These are phyloP conservation scores for Colletotrichum noveboracense DNA, from an alignment of 2,329 filamentous ascomycete genomes.

Conservation along the genomic window DNA sequence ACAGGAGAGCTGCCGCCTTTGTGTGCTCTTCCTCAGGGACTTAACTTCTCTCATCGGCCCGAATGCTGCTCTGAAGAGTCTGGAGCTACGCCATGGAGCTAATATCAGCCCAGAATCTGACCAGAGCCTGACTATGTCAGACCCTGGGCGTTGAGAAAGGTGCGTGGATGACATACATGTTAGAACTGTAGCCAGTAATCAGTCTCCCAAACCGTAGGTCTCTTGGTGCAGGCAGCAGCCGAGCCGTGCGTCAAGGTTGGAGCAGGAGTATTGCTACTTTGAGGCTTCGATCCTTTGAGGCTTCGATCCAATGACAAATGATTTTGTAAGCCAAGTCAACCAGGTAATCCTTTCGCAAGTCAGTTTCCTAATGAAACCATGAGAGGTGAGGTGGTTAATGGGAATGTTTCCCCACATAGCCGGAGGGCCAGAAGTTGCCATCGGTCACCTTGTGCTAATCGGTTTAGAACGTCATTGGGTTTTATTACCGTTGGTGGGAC, in stretches of 20 bases:
- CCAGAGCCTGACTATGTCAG: neutral
- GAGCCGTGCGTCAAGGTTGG: neutral
- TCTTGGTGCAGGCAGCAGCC: neutral
- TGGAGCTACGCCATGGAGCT: neutral
- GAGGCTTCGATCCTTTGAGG: neutral
- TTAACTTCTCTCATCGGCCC: neutral
- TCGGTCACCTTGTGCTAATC: neutral
- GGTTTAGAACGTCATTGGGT: neutral
- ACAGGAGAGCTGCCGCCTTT: neutral
- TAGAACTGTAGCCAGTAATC: neutral
- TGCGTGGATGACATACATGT: neutral
- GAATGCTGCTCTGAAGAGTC: neutral
- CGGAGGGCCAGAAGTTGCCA: neutral
- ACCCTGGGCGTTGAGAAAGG: neutral
- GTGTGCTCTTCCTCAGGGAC: neutral
- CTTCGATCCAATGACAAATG: neutral
- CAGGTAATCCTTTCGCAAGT: neutral
- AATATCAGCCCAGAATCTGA: neutral
- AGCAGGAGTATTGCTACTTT: rapidly evolving
- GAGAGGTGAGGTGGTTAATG: neutral
- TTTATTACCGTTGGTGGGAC: neutral
- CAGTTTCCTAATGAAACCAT: neutral
- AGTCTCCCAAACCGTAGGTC: rapidly evolving
- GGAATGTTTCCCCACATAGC: neutral
- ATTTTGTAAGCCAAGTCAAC: neutral